Evolutionary conservation across 768 basidiomycete genomes (phyloP), one percentile per base, ranked within the genome.

Genomic region (Amyloporia xantha): DNA sequence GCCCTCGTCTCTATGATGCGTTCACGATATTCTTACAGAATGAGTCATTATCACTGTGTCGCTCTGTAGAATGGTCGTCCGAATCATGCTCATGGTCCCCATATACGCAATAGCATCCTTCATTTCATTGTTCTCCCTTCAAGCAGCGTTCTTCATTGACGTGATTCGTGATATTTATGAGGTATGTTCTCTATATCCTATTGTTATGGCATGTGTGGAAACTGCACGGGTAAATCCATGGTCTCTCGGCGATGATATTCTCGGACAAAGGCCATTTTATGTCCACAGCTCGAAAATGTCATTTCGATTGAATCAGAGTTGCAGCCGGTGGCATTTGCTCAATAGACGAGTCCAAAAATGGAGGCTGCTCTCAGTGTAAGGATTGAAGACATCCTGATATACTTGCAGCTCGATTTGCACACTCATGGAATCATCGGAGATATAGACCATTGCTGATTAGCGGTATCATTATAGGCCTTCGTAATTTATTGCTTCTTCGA

Each of bases 21-120:
- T n/a, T n/a, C n/a, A n/a, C n/a, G n/a, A n/a, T n/a, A n/a, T n/a
- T n/a, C n/a, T n/a, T n/a, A n/a, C n/a, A n/a, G n/a, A n/a, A n/a
- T n/a, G n/a, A n/a, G n/a, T n/a, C n/a, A n/a, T n/a, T n/a, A n/a
- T 17, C 38, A 15, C 30, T 33, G 30, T 33, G 9, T 39, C 23
- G 4, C 59, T 11, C 50, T n/a, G n/a, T n/a, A 87, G 95, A 54
- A 87, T 90, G 78, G 93, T 95, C 42, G 76, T 96, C 38, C 79
- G 96, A 41, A 96, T 98, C 62, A 92, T 98, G 88, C 54, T 97
- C 57, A 97, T 97, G 93, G 90, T 90, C 4, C 95, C 95, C 0
- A 71, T 98, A 24, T 98, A 99, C 64, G 91, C 82, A 1, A 72
- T 98, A 24, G 77, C 96, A 0, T 93, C 91, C 3, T 72, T 97